phyloP scores from a whole-genome alignment of 495 filamentous ascomycete genomes.

The Podospora didyma region DNA sequence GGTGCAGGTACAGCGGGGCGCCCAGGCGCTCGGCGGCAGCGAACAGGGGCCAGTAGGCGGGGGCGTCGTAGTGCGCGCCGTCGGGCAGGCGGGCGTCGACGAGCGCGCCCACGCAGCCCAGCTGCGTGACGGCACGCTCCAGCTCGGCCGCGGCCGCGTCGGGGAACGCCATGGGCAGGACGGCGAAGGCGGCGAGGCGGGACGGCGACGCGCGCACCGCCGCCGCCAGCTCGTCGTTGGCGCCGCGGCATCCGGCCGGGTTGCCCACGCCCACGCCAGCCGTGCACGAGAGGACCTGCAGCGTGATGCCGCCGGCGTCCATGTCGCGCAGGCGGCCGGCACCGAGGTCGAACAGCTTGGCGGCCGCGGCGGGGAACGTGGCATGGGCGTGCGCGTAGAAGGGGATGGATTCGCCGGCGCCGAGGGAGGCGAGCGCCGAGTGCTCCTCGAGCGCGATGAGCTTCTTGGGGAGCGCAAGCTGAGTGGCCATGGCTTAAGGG shows the following conservation, averaged over 20 bases:
- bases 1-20: constrained; percentile 1
- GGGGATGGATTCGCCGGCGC: background rate
- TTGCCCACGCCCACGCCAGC: background rate
- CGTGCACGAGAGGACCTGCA: background rate
- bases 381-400: background rate
- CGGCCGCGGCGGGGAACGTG: background rate
- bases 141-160: constrained; percentile 1
- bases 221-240: background rate
- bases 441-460: background rate
- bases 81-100: background rate
- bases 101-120: background rate
- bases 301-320: constrained; percentile 1
- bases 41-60: background rate
- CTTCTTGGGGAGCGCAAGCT: background rate
- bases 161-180: background rate
- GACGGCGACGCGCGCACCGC: background rate
- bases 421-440: background rate
- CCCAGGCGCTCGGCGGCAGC: background rate
- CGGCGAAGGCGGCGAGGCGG: background rate
- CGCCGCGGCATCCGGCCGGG: background rate
- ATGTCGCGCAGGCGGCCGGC: background rate
- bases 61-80: background rate
- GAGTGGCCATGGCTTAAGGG: background rate
- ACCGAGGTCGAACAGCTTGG: background rate
- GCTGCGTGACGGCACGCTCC: background rate